Conservation (phyloP, 352 stramenopile genomes). For the Lagenidium sp. region DNA sequence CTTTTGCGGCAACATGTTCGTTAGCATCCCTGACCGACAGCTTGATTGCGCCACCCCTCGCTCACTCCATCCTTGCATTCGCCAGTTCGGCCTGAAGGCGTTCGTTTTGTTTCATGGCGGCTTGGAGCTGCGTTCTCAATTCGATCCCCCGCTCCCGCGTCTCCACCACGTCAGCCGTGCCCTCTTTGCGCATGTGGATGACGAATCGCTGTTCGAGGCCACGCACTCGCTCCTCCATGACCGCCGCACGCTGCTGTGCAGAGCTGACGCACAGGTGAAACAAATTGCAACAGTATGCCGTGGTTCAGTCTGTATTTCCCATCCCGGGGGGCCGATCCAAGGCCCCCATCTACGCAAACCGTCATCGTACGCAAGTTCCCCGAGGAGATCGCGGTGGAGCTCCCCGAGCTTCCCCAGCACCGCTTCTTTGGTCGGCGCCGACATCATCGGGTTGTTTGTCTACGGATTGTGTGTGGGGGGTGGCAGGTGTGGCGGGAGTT, state of each 20-base stretch:
- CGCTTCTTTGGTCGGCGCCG: conserved; percentile 10
- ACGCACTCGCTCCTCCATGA: conserved; percentile 7
- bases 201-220: conserved; percentile 8
- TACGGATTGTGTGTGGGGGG: conserved; percentile 1
- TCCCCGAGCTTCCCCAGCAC: conserved; percentile 17
- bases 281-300: not conserved
- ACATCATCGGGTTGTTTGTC: not conserved
- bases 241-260: conserved; percentile 5
- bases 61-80: conserved; percentile 11
- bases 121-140: no score
- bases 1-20: no score
- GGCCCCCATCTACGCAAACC: no score
- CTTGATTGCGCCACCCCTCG: no score
- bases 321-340: no score
- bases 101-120: no score
- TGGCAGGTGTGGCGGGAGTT: not conserved
- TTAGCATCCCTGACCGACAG: no score
- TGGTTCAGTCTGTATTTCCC: no score
- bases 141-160: no score
- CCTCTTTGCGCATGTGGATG: not conserved
- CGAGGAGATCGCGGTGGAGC: conserved; percentile 11
- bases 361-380: conserved; percentile 14
- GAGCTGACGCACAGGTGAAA: conserved; percentile 1
- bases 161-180: not conserved
- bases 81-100: conserved; percentile 13